phyloP scores from a whole-genome alignment of 345 rosid genomes.

The Euphorbia pulcherrima region DNA sequence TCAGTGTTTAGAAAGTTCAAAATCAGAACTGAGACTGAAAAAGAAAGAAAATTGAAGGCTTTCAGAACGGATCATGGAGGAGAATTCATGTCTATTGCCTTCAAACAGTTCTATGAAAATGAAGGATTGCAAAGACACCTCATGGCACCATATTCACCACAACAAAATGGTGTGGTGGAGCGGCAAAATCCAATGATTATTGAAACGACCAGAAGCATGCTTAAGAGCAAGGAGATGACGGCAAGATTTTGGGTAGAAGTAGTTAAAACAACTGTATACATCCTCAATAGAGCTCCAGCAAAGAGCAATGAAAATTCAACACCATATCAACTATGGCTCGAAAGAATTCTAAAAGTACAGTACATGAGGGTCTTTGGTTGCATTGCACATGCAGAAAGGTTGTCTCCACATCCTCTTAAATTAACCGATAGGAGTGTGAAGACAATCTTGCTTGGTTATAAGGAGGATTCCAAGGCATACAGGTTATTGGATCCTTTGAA shows the following conservation, averaged over 20 bases:
- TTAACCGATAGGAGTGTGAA: background rate
- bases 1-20: no score
- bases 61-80: no score
- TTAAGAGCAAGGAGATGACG: background rate
- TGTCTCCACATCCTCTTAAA: background rate
- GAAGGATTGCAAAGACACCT: no score
- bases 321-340: background rate
- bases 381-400: background rate
- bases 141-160: no score
- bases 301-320: background rate
- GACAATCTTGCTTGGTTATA: no score
- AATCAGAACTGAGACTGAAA: no score
- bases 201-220: background rate
- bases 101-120: no score
- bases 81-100: no score
- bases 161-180: no score
- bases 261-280: background rate
- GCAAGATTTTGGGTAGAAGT: background rate
- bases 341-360: background rate
- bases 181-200: background rate
- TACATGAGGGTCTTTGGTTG: background rate
- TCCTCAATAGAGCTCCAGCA: background rate
- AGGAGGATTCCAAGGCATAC: no score
- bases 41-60: no score
- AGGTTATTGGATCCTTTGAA: no score